phyloP scores from a whole-genome alignment of 1,139 yeast genomes.

The Saccharomyces pastorianus region DNA sequence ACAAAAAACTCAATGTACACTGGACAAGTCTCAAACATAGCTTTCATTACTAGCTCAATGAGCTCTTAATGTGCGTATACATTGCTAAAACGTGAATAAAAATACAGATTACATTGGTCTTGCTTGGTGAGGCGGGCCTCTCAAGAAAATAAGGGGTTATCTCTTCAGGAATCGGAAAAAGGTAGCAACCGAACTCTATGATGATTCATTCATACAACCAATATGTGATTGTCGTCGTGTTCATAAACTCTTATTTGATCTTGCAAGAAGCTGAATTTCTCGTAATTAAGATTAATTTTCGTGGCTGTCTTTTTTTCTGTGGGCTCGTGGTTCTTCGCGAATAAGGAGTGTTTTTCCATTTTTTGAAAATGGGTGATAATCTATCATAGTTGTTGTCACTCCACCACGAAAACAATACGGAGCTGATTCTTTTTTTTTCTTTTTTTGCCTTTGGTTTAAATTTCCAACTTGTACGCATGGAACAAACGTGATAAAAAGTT shows the following conservation, averaged over 20 bases:
- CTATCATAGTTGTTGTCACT: background rate
- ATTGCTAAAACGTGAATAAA: no score
- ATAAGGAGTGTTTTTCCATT: background rate
- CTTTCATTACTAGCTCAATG: no score
- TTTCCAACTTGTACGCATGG: background rate
- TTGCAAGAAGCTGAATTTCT: no score
- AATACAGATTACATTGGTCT: no score
- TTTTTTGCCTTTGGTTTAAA: background rate
- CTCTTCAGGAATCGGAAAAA: background rate
- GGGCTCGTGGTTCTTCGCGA: background rate
- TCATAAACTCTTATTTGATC: no score
- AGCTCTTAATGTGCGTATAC: no score
- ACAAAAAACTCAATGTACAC: no score
- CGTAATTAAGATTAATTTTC: no score
- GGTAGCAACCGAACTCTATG: no score
- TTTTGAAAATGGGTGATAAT: background rate
- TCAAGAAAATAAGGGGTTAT: background rate
- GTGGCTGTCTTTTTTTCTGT: background rate
- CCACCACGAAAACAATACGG: conserved; percentile 1
- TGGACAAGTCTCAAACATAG: no score
- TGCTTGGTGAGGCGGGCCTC: background rate
- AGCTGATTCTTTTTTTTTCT: background rate
- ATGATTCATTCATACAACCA: background rate
- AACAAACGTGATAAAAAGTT: background rate
- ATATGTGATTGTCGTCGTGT: no score